phyloP scores from a whole-genome alignment of 345 rosid genomes.

The Acer yangbiense region DNA sequence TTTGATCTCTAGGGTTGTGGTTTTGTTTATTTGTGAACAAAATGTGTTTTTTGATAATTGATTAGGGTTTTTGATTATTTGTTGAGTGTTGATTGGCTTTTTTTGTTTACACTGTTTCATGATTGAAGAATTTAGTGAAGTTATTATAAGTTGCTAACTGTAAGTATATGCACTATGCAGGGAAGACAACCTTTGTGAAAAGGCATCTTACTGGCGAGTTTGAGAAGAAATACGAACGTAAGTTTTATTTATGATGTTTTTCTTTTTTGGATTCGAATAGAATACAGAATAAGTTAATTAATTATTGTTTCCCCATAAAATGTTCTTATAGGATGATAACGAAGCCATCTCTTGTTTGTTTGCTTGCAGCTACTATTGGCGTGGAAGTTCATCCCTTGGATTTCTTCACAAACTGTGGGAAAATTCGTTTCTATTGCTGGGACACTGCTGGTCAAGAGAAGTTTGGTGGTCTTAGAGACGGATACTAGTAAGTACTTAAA shows the following conservation, averaged over 20 bases:
- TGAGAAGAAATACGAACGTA: slow-evolving; percentile 80
- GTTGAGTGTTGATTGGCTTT: neutral
- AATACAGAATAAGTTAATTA: too few relatives aligned
- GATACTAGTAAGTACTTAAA: slow-evolving; percentile 37
- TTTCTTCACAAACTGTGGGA: slow-evolving; percentile 50
- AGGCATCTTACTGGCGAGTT: slow-evolving; percentile 80
- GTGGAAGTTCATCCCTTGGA: slow-evolving; percentile 59
- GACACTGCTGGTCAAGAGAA: slow-evolving; percentile 60
- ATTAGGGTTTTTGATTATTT: neutral
- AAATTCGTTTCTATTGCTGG: slow-evolving; percentile 54
- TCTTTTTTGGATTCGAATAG: neutral
- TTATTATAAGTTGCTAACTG: neutral
- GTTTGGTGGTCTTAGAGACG: slow-evolving; percentile 56
- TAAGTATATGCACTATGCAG: slow-evolving; percentile 23
- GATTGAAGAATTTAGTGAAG: neutral
- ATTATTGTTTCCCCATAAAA: too few relatives aligned
- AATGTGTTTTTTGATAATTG: neutral
- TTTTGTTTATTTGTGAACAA: too few relatives aligned
- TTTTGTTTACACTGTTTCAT: neutral
- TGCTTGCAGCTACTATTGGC: slow-evolving; percentile 45
- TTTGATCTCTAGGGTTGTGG: too few relatives aligned
- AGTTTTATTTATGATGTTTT: slow-evolving; percentile 9
- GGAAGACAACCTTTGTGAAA: slow-evolving; percentile 74
- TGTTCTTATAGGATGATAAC: neutral
- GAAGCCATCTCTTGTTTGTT: neutral